phyloP scores from a whole-genome alignment of 768 basidiomycete species.

The Termitomyces sp. region DNA sequence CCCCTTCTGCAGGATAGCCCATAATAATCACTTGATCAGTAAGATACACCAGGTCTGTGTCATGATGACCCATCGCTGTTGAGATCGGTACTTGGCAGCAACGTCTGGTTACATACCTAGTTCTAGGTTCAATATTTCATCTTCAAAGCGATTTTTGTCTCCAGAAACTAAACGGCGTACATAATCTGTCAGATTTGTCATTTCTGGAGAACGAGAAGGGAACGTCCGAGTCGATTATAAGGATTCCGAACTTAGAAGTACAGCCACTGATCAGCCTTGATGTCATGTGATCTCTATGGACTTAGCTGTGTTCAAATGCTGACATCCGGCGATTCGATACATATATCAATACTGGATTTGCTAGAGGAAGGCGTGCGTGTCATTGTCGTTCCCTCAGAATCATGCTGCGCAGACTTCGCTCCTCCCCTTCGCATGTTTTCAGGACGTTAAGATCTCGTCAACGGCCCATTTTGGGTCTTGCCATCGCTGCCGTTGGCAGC shows the following conservation, averaged over 20 bases:
- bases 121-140: slow-evolving; percentile 61
- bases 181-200: slow-evolving; percentile 48
- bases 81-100: not conserved
- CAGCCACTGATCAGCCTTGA: not conserved
- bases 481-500: slow-evolving; percentile 9
- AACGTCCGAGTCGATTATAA: too few species aligned
- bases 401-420: not conserved
- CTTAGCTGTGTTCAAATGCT: too few species aligned
- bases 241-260: too few species aligned
- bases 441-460: not conserved
- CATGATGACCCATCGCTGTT: not conserved
- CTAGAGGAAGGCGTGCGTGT: not conserved
- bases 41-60: slow-evolving; percentile 55
- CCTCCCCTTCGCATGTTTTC: not conserved
- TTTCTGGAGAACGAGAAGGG: not conserved
- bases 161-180: slow-evolving; percentile 78
- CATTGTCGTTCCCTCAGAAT: not conserved
- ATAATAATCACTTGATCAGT: slow-evolving; percentile 73
- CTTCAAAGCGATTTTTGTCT: slow-evolving; percentile 70
- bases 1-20: slow-evolving; percentile 80
- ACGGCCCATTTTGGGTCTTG: slow-evolving; percentile 3
- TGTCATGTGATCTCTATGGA: not conserved
- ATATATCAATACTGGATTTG: not conserved
- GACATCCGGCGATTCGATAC: too few species aligned
- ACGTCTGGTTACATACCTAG: slow-evolving; percentile 36